Base-by-base conservation (phyloP, 768 basidiomycete species). In the Naganishia antarctica region DNA sequence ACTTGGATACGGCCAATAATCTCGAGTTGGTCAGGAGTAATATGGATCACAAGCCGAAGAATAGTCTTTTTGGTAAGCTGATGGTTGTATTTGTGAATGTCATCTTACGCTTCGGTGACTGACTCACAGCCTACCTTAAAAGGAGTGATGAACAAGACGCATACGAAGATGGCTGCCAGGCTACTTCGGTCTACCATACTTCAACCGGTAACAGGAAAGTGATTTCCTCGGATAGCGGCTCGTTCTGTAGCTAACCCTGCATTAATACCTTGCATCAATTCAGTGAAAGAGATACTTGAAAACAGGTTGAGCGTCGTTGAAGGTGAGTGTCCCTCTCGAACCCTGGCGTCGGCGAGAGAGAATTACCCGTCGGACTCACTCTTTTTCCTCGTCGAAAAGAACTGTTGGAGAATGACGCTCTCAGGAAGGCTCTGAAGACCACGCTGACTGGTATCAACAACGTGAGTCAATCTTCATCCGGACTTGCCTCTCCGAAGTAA, bases 21-120 rank as follows among this genome's bases (percentile, higher is more conserved):
- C 82, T 99, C 6, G 96, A 99, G 73, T 81, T 99, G 1, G 87
- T 94, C 16, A 84, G 81, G 9, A 98, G 93, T 73, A 82, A 85
- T 71, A 74, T 84, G 4, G 69, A 68, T 13, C 23, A 44, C 32
- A 89, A 85, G 74, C 87, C 85, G 0, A 72, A 80, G 1, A 85
- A 90, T 75, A 90, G 89, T 0, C 79, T 96, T 0, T 89, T 78
- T 87, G 89, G 91, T 90, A 73, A 34, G 32, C 26, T 9, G n/a
- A n/a, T n/a, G n/a, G n/a, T n/a, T n/a, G n/a, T n/a, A n/a, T n/a
- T n/a, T n/a, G n/a, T n/a, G n/a, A n/a, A n/a, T n/a, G n/a, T n/a
- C n/a, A n/a, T n/a, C n/a, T n/a, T n/a, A n/a, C n/a, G n/a, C n/a
- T n/a, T n/a, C n/a, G n/a, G n/a, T n/a, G n/a, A n/a, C 32, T 3